Evolutionary conservation across 345 rosid genomes (phyloP).

Genomic region (thale cress (Arabidopsis thaliana)): DNA sequence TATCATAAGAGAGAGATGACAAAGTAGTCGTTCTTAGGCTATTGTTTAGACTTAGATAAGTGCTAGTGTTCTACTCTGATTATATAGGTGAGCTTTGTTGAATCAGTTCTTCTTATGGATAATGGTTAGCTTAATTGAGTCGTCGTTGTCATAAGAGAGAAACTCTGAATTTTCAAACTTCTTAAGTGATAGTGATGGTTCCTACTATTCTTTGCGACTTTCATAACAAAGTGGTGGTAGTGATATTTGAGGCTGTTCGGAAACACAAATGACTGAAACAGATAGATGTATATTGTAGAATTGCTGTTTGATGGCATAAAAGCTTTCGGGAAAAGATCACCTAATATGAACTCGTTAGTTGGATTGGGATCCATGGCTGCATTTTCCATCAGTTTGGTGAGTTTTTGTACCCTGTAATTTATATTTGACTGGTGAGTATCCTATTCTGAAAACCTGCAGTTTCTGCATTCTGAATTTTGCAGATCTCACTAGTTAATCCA

Average conservation of each 20-base stretch:
- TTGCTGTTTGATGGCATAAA: conserved; percentile 80
- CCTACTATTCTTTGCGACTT: conserved; percentile 11
- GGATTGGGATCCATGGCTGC: conserved; percentile 91
- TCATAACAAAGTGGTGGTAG: conserved; percentile 16
- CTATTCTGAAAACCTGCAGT: conserved; percentile 8
- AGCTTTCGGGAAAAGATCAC: conserved; percentile 85
- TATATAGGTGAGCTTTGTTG: conserved; percentile 9
- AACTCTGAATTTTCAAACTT: not conserved
- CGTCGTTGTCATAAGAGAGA: not conserved
- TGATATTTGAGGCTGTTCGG: conserved; percentile 22
- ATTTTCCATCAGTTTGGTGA: conserved; percentile 81
- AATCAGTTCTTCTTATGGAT: not conserved
- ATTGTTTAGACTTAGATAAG: not conserved
- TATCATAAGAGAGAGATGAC: not conserved
- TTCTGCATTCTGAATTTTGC: conserved; percentile 36
- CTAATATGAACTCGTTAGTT: conserved; percentile 95
- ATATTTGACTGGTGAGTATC: conserved; percentile 16
- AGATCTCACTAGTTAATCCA: conserved; percentile 88
- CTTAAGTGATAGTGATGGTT: conserved; percentile 9
- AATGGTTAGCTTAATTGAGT: conserved; percentile 5
- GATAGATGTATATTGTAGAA: conserved; percentile 53
- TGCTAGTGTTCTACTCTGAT: not conserved
- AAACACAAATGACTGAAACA: conserved; percentile 19
- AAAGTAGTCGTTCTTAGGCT: not conserved
- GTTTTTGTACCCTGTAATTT: conserved; percentile 33